Base-by-base conservation (phyloP, 257 asterid genomes). In the Ilex aquifolium region DNA sequence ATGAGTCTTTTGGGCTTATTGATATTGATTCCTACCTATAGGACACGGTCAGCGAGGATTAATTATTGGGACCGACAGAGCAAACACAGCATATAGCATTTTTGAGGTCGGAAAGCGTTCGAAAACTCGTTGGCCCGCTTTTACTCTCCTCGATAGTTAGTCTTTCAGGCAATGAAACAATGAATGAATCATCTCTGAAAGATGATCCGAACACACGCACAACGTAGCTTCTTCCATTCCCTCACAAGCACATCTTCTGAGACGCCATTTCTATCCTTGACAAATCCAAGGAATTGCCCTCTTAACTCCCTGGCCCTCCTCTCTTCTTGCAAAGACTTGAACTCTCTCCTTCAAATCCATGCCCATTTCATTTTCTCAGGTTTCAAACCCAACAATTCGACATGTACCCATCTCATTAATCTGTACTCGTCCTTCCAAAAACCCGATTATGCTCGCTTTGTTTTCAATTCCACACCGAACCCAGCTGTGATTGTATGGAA, bases 391-490 rank as follows among this genome's bases (percentile, higher is more conserved):
- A 56, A 62, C 69, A 57, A 44, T 62, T 65, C 66, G 61, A 62
- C 55, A 11, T 59, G 12, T 13, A 68, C 78, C 73, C 72, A 61
- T 55, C 75, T 78, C 64, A 62, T 78, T 32, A 75, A 74, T 39
- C 61, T 65, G 30, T 78, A 78, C 65, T 63, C 83, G 55, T 68
- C 78, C 44, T 78, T 68, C 55, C 53, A 75, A 59, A 78, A 51
- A 78, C 63, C 60, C 69, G 1, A 65, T 32, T 57, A 62, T 74
- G 69, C 83, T 31, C 76, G 73, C 58, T 49, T 42, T 31, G 32
- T 71, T 1, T 71, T 78, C 78, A 56, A 68, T 60, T 72, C 57
- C 44, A 52, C 56, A 32, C 66, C 60, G 6, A 62, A 59, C 49
- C 74, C 80, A 16, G 64, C 65, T 48, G 69, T 55, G 10, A 69